These are phyloP conservation scores for Lecanicillium sp. DNA, from an alignment of 2,329 filamentous ascomycete species.

Conservation along the genomic window DNA sequence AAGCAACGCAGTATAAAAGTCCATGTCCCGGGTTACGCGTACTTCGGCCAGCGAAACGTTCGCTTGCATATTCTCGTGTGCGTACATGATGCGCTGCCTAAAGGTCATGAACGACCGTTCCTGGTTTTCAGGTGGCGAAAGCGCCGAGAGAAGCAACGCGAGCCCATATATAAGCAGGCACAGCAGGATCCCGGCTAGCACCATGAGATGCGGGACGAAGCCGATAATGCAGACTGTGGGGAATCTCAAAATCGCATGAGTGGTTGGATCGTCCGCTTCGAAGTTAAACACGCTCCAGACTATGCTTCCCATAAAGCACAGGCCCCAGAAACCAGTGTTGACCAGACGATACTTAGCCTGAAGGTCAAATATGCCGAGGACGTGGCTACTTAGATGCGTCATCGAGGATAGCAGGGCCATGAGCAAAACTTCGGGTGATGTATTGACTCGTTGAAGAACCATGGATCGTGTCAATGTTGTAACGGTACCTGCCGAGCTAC, in stretches of 20 bases:
- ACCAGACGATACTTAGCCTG: conserved; percentile 74
- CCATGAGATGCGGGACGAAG: conserved; percentile 88
- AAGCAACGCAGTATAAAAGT: conserved; percentile 88
- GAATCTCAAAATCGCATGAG: conserved; percentile 69
- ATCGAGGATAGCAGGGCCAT: conserved; percentile 83
- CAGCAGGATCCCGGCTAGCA: conserved; percentile 67
- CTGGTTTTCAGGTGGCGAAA: conserved; percentile 21
- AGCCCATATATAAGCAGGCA: conserved; percentile 72
- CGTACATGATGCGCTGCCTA: conserved; percentile 56
- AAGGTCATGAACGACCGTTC: conserved; percentile 30
- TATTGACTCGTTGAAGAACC: conserved; percentile 75
- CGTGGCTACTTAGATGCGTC: conserved; percentile 79
- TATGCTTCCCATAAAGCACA: conserved; percentile 84
- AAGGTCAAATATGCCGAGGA: conserved; percentile 71
- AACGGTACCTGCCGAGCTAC: conserved; percentile 14
- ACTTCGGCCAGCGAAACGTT: conserved; percentile 79
- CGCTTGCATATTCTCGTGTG: conserved; percentile 86
- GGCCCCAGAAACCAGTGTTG: conserved; percentile 82
- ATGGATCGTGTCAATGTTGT: conserved; percentile 53
- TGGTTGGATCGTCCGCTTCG: conserved; percentile 50
- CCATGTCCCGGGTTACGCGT: conserved; percentile 76
- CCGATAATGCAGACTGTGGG: conserved; percentile 93
- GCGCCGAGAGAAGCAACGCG: conserved; percentile 67
- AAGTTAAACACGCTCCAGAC: conserved; percentile 64
- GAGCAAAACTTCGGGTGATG: conserved; percentile 79